Evolutionary conservation across 768 basidiomycete genomes (phyloP), one percentile per base, ranked within the genome.

Genomic region (Russula ochroleuca): DNA sequence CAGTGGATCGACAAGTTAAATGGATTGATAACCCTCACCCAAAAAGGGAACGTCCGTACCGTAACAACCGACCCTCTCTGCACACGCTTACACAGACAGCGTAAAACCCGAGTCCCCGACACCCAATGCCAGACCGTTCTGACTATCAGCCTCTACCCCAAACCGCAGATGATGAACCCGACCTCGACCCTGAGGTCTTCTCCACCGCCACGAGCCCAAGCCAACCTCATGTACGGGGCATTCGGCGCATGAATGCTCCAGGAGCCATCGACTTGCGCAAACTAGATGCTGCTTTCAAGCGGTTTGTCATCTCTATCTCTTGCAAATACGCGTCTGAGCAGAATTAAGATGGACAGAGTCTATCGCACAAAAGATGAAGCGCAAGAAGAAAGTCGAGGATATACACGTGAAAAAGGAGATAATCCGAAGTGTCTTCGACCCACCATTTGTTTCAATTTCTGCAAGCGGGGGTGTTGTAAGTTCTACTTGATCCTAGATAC

Each of bases 361-460:
- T 59, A 92, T 94, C 68, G 87, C 91, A 1, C 86, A 91, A 75
- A 90, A 88, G 74, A 84, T 94, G 57, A 89, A 87, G 68, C 83
- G 87, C 61, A 90, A 88, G 76, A 88, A 85, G 79, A 90, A 86
- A 64, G 78, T 79, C 17, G 79, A 83, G 45, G 83, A 83, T 61
- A 57, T 69, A 17, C 80, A 85, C 70, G 81, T 83, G 47, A 82
- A 81, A 71, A 86, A 80, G 77, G 83, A 85, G 71, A 92, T 93
- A 70, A 87, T 84, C 82, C 83, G 85, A 63, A 91, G 87, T 70
- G 87, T 89, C 14, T 91, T 92, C 67, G 90, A 90, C 59, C 90
- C 88, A 45, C 77, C 80, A 52, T 70, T 84, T 10, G 67, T 73
- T 7, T 75, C 76, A 40, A 62, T 72, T 15, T 70, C 75, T 47